These are phyloP conservation scores for Fusarium aywerte DNA, from an alignment of 2,329 filamentous ascomycete species.

Conservation along the genomic window DNA sequence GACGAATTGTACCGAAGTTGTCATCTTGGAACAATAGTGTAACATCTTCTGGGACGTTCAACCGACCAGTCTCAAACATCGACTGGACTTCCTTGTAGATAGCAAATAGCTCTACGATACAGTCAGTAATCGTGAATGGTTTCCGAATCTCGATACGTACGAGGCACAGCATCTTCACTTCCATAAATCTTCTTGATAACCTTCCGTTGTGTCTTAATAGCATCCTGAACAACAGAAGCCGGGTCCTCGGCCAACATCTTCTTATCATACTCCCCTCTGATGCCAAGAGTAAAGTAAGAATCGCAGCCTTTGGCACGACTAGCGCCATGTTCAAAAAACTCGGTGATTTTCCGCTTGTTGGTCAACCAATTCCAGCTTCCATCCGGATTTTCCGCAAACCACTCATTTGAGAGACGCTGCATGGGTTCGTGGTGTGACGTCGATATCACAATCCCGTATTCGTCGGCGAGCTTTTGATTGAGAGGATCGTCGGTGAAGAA, in stretches of 20 bases:
- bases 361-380: conserved; percentile 34
- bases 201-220: conserved; percentile 58
- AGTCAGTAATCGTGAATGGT: fast-evolving
- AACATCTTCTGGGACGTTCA: conserved; percentile 69
- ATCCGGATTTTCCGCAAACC: conserved; percentile 18
- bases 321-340: conserved; percentile 30
- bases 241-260: conserved; percentile 23
- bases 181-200: conserved; percentile 65
- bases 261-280: conserved; percentile 34
- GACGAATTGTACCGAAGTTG: conserved; percentile 69
- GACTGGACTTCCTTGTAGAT: conserved; percentile 74
- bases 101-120: conserved; percentile 65
- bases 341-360: conserved; percentile 25
- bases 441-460: conserved; percentile 30
- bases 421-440: conserved; percentile 35
- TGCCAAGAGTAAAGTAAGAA: conserved; percentile 31
- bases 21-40: conserved; percentile 72
- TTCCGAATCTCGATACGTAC: conserved; percentile 45
- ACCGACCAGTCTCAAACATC: conserved; percentile 67
- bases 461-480: conserved; percentile 68
- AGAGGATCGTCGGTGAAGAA: conserved; percentile 71
- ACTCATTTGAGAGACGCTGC: conserved; percentile 35
- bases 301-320: conserved; percentile 7
- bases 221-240: conserved; percentile 21
- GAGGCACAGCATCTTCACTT: conserved; percentile 53